Evolutionary conservation across 2,329 filamentous ascomycete genomes (phyloP).

Genomic region (Cordyceps militaris): DNA sequence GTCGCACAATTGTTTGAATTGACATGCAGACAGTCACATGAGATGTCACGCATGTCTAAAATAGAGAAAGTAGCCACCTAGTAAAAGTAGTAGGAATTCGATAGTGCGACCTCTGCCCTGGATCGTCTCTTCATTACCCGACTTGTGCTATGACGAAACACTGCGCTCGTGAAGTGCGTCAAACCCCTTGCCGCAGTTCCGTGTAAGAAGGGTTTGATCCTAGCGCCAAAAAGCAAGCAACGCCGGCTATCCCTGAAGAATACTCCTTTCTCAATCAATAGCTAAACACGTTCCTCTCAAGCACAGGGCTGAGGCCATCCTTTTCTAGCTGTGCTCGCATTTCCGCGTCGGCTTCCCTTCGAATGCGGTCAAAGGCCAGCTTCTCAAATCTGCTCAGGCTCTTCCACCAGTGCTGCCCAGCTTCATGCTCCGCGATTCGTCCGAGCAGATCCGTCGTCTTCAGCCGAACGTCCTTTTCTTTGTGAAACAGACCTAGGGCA

Average conservation of each 20-base stretch:
- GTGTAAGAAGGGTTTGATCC: background rate
- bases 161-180: background rate
- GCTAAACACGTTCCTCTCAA: constrained; percentile 29
- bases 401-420: constrained; percentile 88
- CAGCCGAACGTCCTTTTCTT: constrained; percentile 69
- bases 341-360: constrained; percentile 55
- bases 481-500: constrained; percentile 85
- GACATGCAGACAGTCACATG: background rate
- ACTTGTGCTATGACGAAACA: background rate
- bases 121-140: background rate
- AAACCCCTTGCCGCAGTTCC: background rate
- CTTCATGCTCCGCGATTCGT: constrained; percentile 77
- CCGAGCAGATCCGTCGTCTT: constrained; percentile 75
- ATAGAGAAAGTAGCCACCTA: background rate
- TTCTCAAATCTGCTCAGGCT: constrained; percentile 82
- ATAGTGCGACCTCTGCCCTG: background rate
- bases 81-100: background rate
- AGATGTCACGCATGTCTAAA: background rate
- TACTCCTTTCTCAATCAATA: background rate
- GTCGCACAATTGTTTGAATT: background rate
- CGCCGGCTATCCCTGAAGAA: background rate
- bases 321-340: constrained; percentile 39
- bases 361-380: constrained; percentile 73
- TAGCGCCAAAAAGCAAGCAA: background rate
- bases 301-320: constrained; percentile 32